These are phyloP conservation scores for Cyclotella cryptica DNA, from an alignment of 108 stramenopile genomes.

Conservation along the genomic window DNA sequence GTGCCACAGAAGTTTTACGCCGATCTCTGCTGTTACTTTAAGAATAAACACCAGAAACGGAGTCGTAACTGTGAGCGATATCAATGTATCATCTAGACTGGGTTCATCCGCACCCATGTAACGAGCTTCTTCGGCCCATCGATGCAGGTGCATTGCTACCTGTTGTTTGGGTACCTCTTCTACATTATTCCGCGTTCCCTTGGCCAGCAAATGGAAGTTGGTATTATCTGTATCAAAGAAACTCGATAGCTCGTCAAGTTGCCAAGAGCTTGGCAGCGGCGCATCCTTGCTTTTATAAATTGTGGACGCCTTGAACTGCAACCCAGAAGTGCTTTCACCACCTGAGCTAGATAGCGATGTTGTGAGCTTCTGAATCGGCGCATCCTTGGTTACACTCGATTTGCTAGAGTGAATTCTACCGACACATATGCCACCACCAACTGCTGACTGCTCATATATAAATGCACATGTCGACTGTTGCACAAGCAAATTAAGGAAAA, in stretches of 20 bases:
- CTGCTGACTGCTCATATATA: not conserved
- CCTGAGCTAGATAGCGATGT: not conserved
- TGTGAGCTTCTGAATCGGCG: not conserved
- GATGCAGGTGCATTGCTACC: not conserved
- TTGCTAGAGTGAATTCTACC: not conserved
- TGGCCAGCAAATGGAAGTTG: slow-evolving; percentile 1
- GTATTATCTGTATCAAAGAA: slow-evolving; percentile 1
- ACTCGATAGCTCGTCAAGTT: not conserved
- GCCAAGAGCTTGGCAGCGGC: not conserved
- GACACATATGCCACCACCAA: not conserved
- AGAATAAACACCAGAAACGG: slow-evolving; percentile 4
- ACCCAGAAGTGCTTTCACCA: not conserved
- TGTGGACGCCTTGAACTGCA: not conserved
- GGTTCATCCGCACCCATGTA: not conserved
- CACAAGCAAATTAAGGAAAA: not conserved
- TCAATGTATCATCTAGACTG: not conserved
- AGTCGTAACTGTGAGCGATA: not conserved
- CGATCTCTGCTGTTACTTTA: not conserved
- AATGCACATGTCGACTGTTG: not conserved
- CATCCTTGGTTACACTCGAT: not conserved
- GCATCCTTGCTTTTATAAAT: not conserved
- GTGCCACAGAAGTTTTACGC: slow-evolving; percentile 3
- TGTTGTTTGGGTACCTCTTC: not conserved
- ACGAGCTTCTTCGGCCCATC: slow-evolving; percentile 1
- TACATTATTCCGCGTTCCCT: not conserved